Evolutionary conservation across 2,329 filamentous ascomycete species (phyloP).

Genomic region (Hymenoscyphus fructigenus): DNA sequence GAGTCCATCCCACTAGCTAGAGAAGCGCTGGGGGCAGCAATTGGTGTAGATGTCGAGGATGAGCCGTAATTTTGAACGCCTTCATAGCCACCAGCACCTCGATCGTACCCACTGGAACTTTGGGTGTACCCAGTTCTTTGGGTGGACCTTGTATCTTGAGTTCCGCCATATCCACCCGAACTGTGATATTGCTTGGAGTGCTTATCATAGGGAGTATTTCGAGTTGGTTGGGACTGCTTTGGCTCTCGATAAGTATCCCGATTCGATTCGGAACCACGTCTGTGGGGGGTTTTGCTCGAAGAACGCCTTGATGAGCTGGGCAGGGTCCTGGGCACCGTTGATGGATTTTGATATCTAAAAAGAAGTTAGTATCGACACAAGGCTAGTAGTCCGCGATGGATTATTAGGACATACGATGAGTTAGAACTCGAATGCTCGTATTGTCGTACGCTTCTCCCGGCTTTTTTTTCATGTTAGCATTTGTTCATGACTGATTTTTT

Average conservation of each 20-base stretch:
- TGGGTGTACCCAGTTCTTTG: background rate
- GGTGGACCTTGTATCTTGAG: background rate
- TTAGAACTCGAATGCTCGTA: conserved; percentile 3
- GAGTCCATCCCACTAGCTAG: background rate
- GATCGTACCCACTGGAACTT: background rate
- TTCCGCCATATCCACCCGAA: conserved; percentile 3
- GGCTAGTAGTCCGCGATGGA: background rate
- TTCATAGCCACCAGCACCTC: background rate
- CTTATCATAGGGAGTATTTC: background rate
- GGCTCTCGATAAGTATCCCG: conserved; percentile 1
- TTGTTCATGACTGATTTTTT: background rate
- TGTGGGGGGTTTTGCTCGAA: conserved; percentile 4
- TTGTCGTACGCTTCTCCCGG: conserved; percentile 3
- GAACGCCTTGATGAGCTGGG: conserved; percentile 5
- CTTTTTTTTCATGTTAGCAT: conserved; percentile 8
- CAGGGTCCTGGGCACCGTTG: conserved; percentile 1
- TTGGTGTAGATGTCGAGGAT: background rate
- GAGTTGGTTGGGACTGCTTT: background rate
- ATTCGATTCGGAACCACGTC: conserved; percentile 4
- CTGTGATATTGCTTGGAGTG: conserved; percentile 6
- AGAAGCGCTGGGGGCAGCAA: background rate
- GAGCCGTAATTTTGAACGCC: background rate
- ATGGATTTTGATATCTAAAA: conserved; percentile 1
- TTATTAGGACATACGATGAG: background rate
- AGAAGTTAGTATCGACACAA: background rate